Base-by-base conservation (phyloP, 208 protist species). In the Perkinsela sp. region DNA sequence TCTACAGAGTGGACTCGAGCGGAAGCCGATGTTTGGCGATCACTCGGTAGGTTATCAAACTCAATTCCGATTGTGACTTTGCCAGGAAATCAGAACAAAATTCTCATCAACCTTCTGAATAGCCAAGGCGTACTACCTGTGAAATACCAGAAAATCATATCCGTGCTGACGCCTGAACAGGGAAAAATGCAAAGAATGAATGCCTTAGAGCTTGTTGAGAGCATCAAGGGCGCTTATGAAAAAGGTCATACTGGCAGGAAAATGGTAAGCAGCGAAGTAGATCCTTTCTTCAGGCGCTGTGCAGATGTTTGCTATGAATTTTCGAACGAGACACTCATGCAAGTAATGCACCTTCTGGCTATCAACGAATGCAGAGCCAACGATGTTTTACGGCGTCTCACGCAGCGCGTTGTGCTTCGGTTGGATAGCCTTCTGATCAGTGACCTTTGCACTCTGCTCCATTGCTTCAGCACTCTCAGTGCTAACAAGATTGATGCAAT, bases 21-120 rank as follows among this genome's bases (percentile, higher is more conserved):
- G 13, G 40, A 57, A 22, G 40, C 40, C 22, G 40, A 57, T 22
- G 40, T 57, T 22, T 57, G 40, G 40, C 40, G 40, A 6, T 6
- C 40, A n/a, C 6, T 57, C 40, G 40, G 40, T n/a, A 57, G 40
- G 40, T n/a, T 57, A n/a, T 57, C 40, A 57, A 57, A 57, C 40
- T n/a, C 22, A n/a, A 57, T 57, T 22, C 40, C 40, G 40, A 57
- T 57, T 57, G 40, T 57, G 40, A 57, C 40, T 6, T 22, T 57
- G 22, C 40, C 40, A 22, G 40, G 40, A 57, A 57, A 57, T 22
- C 40, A 57, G 40, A 57, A 57, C 40, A 57, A 57, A 22, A 6
- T 57, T 22, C 40, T 57, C 40, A 22, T 57, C 40, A 57, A 57
- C 40, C 6, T 57, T 6, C 40, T 57, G 40, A 57, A 57, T 57